These are phyloP conservation scores for Dentipellis sp. DNA, from an alignment of 768 basidiomycete species.

Conservation along the genomic window DNA sequence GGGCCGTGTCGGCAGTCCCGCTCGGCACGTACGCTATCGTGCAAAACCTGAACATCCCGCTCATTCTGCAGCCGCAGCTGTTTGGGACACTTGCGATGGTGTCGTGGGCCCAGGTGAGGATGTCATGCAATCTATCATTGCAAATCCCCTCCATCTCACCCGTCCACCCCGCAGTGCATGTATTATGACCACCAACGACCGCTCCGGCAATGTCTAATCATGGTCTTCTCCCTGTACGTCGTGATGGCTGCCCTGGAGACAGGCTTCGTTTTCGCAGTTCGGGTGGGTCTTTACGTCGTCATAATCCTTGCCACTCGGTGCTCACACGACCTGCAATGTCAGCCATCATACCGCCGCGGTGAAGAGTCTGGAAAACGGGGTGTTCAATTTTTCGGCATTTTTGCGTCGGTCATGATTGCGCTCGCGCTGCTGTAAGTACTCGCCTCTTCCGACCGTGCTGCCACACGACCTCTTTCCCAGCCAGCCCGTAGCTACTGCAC, in stretches of 20 bases:
- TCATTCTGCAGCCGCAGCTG: conserved; percentile 59
- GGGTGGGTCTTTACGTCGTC: conserved; percentile 27
- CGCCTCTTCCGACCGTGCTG: conserved; percentile 2
- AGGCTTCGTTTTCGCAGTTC: conserved; percentile 47
- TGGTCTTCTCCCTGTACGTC: conserved; percentile 30
- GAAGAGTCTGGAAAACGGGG: conserved; percentile 21
- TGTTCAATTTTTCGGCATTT: conserved; percentile 51
- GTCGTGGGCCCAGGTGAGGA: conserved; percentile 56
- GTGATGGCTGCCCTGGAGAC: conserved; percentile 50
- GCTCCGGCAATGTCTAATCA: conserved; percentile 20
- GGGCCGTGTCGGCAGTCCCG: conserved; percentile 50
- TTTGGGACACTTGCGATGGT: conserved; percentile 52
- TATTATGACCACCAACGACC: conserved; percentile 49
- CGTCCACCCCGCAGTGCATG: conserved; percentile 37
- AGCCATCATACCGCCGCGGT: conserved; percentile 30
- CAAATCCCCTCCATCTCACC: conserved; percentile 1
- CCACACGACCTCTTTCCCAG: background rate
- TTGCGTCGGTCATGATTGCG: conserved; percentile 48
- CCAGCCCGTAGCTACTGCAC: background rate
- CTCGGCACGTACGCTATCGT: conserved; percentile 62
- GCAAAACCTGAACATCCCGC: conserved; percentile 60
- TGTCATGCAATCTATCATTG: background rate
- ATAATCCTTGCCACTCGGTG: background rate
- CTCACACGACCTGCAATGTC: background rate
- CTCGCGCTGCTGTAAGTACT: conserved; percentile 31